These are phyloP conservation scores for Panicum virgatum DNA, from an alignment of 202 grass and related monocot species.

Conservation along the genomic window DNA sequence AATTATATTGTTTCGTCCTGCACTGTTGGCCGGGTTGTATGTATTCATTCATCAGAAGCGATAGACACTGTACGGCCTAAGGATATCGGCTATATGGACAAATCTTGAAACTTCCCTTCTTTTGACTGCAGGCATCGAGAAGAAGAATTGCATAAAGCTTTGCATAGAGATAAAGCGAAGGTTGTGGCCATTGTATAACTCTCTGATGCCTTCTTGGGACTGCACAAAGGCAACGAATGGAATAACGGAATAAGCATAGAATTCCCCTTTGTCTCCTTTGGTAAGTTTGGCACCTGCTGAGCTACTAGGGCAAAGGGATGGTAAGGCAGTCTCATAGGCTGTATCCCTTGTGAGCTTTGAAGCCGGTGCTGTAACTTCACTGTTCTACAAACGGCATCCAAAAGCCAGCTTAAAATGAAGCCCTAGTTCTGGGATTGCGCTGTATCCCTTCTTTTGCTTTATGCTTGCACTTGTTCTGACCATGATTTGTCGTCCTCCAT, in stretches of 20 bases:
- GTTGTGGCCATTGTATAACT: conserved; percentile 60
- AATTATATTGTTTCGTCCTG: conserved; percentile 19
- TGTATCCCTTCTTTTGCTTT: conserved; percentile 36
- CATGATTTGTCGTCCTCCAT: conserved; percentile 3
- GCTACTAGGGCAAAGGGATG: conserved; percentile 44
- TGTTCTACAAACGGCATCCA: conserved; percentile 27
- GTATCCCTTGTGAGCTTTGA: conserved; percentile 43
- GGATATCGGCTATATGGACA: conserved; percentile 39
- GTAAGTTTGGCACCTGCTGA: conserved; percentile 93
- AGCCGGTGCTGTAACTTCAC: conserved; percentile 49
- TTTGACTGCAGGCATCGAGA: conserved; percentile 88
- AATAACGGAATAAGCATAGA: conserved; percentile 82
- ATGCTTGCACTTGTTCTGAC: conserved; percentile 22
- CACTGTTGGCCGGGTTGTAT: conserved; percentile 13
- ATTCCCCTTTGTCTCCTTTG: conserved; percentile 79
- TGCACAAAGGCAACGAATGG: conserved; percentile 72
- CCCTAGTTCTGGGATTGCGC: neutral
- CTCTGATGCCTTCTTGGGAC: conserved; percentile 73
- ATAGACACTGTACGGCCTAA: conserved; percentile 24
- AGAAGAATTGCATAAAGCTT: conserved; percentile 68
- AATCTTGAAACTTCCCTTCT: conserved; percentile 55
- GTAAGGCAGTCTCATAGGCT: conserved; percentile 39
- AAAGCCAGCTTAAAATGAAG: conserved; percentile 39
- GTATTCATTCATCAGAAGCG: conserved; percentile 19
- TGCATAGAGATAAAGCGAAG: conserved; percentile 52